phyloP scores from a whole-genome alignment of 306 rosid genomes.

The Acacia melanoxylon region DNA sequence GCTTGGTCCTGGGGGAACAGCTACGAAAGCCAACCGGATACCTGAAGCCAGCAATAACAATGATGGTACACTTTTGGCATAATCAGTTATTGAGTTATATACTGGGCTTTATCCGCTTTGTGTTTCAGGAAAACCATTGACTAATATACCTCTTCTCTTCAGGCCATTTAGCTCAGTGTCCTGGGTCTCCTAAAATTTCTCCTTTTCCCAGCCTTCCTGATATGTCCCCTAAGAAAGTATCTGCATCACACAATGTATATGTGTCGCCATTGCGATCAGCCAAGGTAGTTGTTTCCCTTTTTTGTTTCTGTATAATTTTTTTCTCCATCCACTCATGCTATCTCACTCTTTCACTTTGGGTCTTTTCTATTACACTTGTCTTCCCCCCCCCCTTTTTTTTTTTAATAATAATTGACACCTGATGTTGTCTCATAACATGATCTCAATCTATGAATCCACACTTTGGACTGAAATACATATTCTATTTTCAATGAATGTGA shows the following conservation, averaged over 20 bases:
- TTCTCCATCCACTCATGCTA: neutral
- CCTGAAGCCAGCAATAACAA: slow-evolving; percentile 66
- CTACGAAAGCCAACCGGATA: slow-evolving; percentile 48
- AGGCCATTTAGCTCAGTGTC: slow-evolving; percentile 68
- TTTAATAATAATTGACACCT: neutral
- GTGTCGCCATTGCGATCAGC: slow-evolving; percentile 96
- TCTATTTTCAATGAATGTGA: neutral
- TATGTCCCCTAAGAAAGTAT: slow-evolving; percentile 98
- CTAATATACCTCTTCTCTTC: slow-evolving; percentile 20
- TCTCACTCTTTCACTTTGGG: neutral
- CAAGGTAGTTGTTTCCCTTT: slow-evolving; percentile 57
- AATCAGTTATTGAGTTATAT: neutral
- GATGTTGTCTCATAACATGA: neutral
- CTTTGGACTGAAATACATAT: neutral
- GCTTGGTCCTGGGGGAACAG: slow-evolving; percentile 78
- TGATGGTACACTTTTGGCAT: slow-evolving; percentile 56
- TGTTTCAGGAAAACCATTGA: slow-evolving; percentile 31
- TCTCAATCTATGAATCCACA: neutral
- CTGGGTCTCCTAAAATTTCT: slow-evolving; percentile 91
- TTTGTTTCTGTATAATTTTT: neutral
- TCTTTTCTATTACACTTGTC: neutral
- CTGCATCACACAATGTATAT: slow-evolving; percentile 89
- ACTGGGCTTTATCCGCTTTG: neutral
- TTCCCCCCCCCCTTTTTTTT: neutral
- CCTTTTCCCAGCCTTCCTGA: slow-evolving; percentile 94